These are phyloP conservation scores for Termitomyces eurrhizus DNA, from an alignment of 768 basidiomycete species.

Conservation along the genomic window DNA sequence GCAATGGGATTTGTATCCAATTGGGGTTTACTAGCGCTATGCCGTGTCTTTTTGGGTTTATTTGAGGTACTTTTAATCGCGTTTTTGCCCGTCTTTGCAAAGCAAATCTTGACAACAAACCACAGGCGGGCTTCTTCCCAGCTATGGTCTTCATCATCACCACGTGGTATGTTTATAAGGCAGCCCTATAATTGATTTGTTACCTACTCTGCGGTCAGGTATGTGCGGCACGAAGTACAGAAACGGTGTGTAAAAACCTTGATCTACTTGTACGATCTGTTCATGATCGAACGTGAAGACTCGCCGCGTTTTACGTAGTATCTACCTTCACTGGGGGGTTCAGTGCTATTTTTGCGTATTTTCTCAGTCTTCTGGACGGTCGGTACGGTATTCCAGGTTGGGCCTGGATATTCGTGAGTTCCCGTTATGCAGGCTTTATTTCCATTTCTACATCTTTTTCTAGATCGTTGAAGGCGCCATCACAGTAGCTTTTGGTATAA, in stretches of 20 bases:
- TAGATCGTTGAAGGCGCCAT: slow-evolving; percentile 49
- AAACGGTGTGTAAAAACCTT: slow-evolving; percentile 30
- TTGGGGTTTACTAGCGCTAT: slow-evolving; percentile 38
- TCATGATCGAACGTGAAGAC: slow-evolving; percentile 21
- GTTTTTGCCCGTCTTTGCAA: background rate
- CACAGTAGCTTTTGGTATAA: slow-evolving; percentile 39
- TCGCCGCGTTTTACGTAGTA: slow-evolving; percentile 45
- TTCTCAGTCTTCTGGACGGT: slow-evolving; percentile 37
- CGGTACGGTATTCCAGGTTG: slow-evolving; percentile 40
- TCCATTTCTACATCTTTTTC: slow-evolving; percentile 2
- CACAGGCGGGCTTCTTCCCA: slow-evolving; percentile 48
- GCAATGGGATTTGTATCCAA: slow-evolving; percentile 43
- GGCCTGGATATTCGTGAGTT: slow-evolving; percentile 51
- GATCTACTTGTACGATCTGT: background rate
- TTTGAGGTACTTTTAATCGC: slow-evolving; percentile 31
- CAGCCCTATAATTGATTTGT: background rate
- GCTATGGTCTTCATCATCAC: slow-evolving; percentile 46
- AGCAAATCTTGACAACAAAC: background rate
- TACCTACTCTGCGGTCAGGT: slow-evolving; percentile 29
- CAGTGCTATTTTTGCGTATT: slow-evolving; percentile 45
- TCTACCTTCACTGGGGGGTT: slow-evolving; percentile 42
- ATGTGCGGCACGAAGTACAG: slow-evolving; percentile 49
- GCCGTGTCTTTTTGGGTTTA: slow-evolving; percentile 36
- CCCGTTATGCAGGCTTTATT: background rate
- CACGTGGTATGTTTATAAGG: slow-evolving; percentile 34